phyloP scores from a whole-genome alignment of 2,329 filamentous ascomycete genomes.

The Aspergillus clavatus region DNA sequence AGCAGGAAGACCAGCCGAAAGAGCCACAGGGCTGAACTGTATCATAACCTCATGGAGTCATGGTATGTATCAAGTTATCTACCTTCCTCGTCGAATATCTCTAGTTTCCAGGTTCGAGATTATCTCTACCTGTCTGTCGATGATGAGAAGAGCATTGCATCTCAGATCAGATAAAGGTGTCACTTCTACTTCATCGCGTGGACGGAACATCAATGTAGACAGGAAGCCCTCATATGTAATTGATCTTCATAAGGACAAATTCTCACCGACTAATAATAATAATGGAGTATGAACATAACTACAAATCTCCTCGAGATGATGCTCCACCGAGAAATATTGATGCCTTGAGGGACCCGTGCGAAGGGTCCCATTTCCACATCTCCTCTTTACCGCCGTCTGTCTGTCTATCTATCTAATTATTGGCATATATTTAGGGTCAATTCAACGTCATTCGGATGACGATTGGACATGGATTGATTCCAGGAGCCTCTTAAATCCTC shows the following conservation, averaged over 20 bases:
- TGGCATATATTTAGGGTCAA: no score
- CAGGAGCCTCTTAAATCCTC: no score
- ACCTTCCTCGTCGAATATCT: not conserved
- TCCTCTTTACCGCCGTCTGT: not conserved
- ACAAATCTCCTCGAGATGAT: no score
- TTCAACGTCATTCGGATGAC: no score
- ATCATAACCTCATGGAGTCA: no score
- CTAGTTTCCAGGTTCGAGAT: no score
- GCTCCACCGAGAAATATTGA: constrained; percentile 9
- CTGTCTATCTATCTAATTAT: not conserved
- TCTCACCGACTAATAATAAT: no score
- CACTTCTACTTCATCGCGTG: not conserved
- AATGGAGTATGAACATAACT: no score
- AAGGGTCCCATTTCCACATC: not conserved
- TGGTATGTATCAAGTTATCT: not conserved
- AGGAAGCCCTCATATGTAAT: no score
- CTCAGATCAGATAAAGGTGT: not conserved
- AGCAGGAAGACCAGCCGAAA: constrained; percentile 7
- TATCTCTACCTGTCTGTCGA: not conserved
- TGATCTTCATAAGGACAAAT: no score
- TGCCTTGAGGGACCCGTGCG: constrained; percentile 9
- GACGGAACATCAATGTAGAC: no score
- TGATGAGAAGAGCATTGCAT: not conserved
- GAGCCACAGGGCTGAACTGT: constrained; percentile 20
- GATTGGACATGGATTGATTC: no score